Evolutionary conservation across 805 yeast species (phyloP).

Genomic region (Candida multigemmis): DNA sequence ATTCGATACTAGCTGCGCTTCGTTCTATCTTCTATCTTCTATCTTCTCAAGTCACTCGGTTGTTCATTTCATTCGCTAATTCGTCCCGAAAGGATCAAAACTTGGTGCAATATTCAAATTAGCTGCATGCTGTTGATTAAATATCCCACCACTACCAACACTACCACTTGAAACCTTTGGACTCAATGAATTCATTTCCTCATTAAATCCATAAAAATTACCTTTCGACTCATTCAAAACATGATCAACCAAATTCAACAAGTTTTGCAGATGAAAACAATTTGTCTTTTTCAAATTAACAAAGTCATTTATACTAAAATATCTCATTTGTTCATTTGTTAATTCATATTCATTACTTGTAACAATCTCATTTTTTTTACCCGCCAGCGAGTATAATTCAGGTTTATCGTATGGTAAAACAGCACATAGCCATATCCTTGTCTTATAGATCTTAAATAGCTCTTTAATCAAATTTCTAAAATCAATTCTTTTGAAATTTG

Average conservation of each 20-base stretch:
- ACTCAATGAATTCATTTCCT: too few relatives aligned
- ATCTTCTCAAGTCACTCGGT: too few relatives aligned
- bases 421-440: slow-evolving; percentile 40
- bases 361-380: slow-evolving; percentile 4
- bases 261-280: slow-evolving; percentile 44
- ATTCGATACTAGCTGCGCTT: too few relatives aligned
- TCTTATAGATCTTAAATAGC: slow-evolving; percentile 35
- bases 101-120: too few relatives aligned
- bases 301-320: slow-evolving; percentile 37
- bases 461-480: slow-evolving; percentile 35
- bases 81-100: too few relatives aligned
- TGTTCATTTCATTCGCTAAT: too few relatives aligned
- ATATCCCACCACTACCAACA: too few relatives aligned
- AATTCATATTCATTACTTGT: slow-evolving; percentile 23
- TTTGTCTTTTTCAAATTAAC: slow-evolving; percentile 31
- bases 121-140: too few relatives aligned
- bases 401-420: slow-evolving; percentile 33
- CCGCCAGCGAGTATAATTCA: slow-evolving; percentile 14
- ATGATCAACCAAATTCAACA: slow-evolving; percentile 36
- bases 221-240: slow-evolving; percentile 34
- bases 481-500: slow-evolving; percentile 36
- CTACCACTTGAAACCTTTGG: too few relatives aligned
- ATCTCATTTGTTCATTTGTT: slow-evolving; percentile 28
- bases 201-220: slow-evolving; percentile 31
- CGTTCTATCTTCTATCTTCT: too few relatives aligned